Conservation (phyloP, 164 flowering plant genomes). For the Nymphaea thermarum region DNA sequence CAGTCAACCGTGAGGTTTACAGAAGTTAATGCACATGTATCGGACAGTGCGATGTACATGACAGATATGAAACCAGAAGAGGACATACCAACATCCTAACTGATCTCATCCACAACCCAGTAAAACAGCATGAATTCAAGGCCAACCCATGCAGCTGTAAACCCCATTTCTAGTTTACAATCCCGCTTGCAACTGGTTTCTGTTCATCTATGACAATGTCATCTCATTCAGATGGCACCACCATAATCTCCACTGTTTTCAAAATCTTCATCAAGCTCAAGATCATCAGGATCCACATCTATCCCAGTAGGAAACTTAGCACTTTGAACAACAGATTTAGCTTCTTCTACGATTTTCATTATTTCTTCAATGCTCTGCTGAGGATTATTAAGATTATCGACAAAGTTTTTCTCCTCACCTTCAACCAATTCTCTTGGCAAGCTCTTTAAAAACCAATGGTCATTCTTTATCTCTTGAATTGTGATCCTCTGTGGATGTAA, state of each 20-base stretch:
- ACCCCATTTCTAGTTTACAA: background rate
- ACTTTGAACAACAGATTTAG: constrained; percentile 27
- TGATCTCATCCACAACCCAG: background rate
- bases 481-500: constrained; percentile 42
- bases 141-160: background rate
- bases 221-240: constrained; percentile 1
- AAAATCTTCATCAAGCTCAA: constrained; percentile 23
- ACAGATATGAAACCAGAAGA: background rate
- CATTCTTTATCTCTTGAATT: constrained; percentile 54
- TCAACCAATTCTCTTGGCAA: constrained; percentile 43
- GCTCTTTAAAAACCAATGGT: constrained; percentile 58
- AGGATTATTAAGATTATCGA: constrained; percentile 11
- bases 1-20: too few relatives aligned
- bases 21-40: background rate
- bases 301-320: constrained; percentile 15
- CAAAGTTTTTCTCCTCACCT: constrained; percentile 31
- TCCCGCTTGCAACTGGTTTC: background rate
- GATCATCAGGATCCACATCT: constrained; percentile 19
- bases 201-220: background rate
- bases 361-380: constrained; percentile 49
- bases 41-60: background rate
- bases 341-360: constrained; percentile 50
- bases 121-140: background rate
- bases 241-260: constrained; percentile 32
- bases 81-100: background rate